Base-by-base conservation (phyloP, 805 yeast species). In the Soucietia sequanensis region DNA sequence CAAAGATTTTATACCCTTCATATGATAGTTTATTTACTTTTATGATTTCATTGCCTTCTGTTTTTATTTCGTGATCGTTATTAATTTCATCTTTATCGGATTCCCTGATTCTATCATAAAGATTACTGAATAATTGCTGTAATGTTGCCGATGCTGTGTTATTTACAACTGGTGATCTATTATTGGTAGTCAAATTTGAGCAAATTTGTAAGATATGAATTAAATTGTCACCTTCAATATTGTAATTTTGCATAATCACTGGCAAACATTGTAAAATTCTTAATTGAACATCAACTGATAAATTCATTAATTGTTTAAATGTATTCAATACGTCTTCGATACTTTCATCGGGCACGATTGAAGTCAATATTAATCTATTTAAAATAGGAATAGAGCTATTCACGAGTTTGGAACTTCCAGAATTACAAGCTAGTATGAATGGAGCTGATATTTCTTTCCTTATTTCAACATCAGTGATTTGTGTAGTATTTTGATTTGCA, bases 121-220 rank as follows among this genome's bases (percentile, higher is more conserved):
- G 75, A 20, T 84, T 77, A 23, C 84, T 78, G 29, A 89, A 72
- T 27, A 93, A 62, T 55, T 93, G 98, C 43, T 89, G 95, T 30
- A 89, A 72, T 3, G 98, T 88, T 2, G 98, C 99, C 32, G 87
- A 80, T 0, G 98, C 96, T 0, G 98, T 86, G 49, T 89, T 90
- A 10, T 78, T 72, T 4, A 93, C 95, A 47, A 86, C 85, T 0
- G 84, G 77, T 4, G 81, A 74, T 47, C 84, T 83, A 41, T 78
- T 83, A 10, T 79, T 72, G 10, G 78, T 64, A 37, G 86, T 89
- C 32, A 93, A 68, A 22, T 78, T 72, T 0, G 93, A 74, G 52
- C 95, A 86, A 2, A 91, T 78, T 15, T 68, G 63, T 14, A 91
- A 60, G 9, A 87, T 58, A 41, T 76, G 76, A 6, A 80, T 65